These are phyloP conservation scores for Apiospora koreana DNA, from an alignment of 2,329 filamentous ascomycete genomes.

Conservation along the genomic window DNA sequence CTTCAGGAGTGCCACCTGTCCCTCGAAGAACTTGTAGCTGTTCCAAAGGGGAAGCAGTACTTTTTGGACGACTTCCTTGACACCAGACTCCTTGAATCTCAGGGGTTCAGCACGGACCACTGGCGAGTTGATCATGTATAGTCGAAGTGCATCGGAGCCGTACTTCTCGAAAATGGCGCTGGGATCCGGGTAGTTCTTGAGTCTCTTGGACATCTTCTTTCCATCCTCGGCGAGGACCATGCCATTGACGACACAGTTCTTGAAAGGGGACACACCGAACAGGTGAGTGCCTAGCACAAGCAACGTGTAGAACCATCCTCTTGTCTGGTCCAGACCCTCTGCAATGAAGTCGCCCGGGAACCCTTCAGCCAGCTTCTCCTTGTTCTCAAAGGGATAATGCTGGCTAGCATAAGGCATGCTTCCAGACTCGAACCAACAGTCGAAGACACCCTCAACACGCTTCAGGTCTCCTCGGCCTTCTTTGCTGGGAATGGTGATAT, in stretches of 20 bases:
- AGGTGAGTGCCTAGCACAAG: constrained; percentile 86
- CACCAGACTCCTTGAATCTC: constrained; percentile 86
- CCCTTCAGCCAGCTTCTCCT: constrained; percentile 74
- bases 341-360: constrained; percentile 96
- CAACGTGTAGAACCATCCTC: constrained; percentile 96
- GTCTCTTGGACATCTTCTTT: constrained; percentile 97
- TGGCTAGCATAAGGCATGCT: constrained; percentile 92
- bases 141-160: constrained; percentile 85
- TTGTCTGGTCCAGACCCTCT: constrained; percentile 89
- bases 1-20: constrained; percentile 82
- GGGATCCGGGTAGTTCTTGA: constrained; percentile 96
- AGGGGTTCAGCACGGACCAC: constrained; percentile 90
- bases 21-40: constrained; percentile 94
- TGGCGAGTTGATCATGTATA: constrained; percentile 97
- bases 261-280: constrained; percentile 82
- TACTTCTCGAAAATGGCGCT: constrained; percentile 80
- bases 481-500: constrained; percentile 91
- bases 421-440: constrained; percentile 96
- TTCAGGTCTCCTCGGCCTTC: constrained; percentile 81
- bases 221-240: constrained; percentile 93
- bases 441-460: constrained; percentile 86
- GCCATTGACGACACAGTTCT: constrained; percentile 95
- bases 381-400: constrained; percentile 91
- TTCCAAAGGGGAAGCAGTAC: constrained; percentile 93
- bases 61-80: constrained; percentile 93